Evolutionary conservation across 2,329 filamentous ascomycete species (phyloP), one percentile per base, ranked within the genome.

Genomic region (Microcera coccophila): DNA sequence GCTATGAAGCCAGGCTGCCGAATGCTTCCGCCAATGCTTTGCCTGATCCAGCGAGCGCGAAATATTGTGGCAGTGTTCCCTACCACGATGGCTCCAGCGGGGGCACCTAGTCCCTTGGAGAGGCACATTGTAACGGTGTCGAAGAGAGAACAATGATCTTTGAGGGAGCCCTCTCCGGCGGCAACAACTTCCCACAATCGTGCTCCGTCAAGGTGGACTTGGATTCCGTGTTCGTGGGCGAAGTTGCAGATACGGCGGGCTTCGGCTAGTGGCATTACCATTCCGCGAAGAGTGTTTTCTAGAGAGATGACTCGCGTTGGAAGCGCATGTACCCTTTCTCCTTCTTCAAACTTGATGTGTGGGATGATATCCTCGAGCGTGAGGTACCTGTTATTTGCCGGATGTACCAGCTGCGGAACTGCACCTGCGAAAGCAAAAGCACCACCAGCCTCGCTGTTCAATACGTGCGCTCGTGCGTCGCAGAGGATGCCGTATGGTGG

Each of bases 1-100:
- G 86, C 81, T 12, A 93, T 72, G 2, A 93, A 78, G 41, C 89
- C 89, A 0, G 85, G 73, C 65, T 93, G 87, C 19, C 89, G 72
- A 43, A 88, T 71, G 0, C 87, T 88, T 31, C 89, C 89, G 16
- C 89, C 89, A 52, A 94, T 82, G 19, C 80, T 78, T 70, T 95
- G 94, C 42, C 88, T 74, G 19, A 90, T 75, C 81, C 85, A 87
- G n/a, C 85, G 70, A 4, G 83, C 81, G 39, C 82, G 79, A 58
- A 80, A 79, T 56, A 87, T 75, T 51, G 83, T 78, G 1, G 66
- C 63, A 42, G 71, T 68, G 3, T 58, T 31, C 10, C 72, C 72
- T 17, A 74, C 61, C 7, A 76, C 41, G 41, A 75, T 64, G 52
- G 71, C 74, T 12, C 74, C 74, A 44, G 76, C 67, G 1, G 75